These are phyloP conservation scores for Yamadazyma phyllophila DNA, from an alignment of 805 yeast genomes.

Conservation along the genomic window DNA sequence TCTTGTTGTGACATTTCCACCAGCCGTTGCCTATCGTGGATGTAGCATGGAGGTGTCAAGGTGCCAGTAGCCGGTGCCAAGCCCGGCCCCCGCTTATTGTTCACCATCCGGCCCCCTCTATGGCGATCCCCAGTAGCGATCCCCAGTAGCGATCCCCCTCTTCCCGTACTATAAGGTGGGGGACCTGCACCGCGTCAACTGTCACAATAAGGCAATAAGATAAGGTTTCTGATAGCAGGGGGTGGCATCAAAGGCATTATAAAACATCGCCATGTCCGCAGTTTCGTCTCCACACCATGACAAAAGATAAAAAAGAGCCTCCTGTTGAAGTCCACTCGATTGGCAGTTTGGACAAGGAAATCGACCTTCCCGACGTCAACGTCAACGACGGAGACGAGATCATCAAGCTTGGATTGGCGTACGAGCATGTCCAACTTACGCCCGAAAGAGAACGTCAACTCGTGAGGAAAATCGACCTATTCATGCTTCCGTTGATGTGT, in stretches of 20 bases:
- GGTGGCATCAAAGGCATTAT: background rate
- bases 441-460: conserved; percentile 18
- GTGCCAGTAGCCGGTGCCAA: no score
- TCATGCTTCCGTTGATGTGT: conserved; percentile 26
- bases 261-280: background rate
- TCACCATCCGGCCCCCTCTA: no score
- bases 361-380: background rate
- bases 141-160: background rate
- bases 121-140: no score
- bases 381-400: conserved; percentile 38
- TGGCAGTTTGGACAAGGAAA: background rate
- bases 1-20: no score
- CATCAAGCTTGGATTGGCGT: conserved; percentile 30
- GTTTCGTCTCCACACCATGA: background rate
- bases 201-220: background rate
- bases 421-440: conserved; percentile 15
- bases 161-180: background rate
- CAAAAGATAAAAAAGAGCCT: background rate
- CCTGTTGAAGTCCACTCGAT: conserved; percentile 5
- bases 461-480: conserved; percentile 22
- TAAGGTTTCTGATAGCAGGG: background rate
- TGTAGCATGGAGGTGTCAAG: no score
- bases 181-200: background rate
- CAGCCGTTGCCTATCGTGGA: no score
- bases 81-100: no score